Conservation (phyloP, 2,329 filamentous ascomycete genomes). For the Aspergillus sp. region DNA sequence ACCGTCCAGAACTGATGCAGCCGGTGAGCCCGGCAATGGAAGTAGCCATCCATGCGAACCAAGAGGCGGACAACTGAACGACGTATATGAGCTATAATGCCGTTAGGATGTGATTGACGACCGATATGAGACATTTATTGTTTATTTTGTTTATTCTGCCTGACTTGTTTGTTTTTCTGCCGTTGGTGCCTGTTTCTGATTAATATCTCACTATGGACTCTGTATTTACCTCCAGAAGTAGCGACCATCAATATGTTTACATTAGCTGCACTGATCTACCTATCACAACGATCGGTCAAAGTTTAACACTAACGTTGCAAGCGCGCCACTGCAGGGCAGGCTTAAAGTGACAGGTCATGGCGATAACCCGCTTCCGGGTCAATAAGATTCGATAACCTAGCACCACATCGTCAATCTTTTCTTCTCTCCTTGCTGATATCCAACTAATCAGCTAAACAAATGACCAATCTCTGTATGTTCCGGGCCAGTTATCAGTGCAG, state of each 20-base stretch:
- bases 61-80: neutral
- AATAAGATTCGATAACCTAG: neutral
- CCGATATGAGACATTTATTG: conserved; percentile 3
- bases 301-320: no score
- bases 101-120: conserved; percentile 4
- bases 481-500: neutral
- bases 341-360: neutral
- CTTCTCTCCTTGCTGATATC: neutral
- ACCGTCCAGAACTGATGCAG: neutral
- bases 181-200: neutral
- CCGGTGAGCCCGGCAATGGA: neutral
- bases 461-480: neutral
- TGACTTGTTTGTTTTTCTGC: neutral
- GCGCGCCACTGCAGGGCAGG: neutral
- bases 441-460: neutral
- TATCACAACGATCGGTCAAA: neutral
- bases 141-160: neutral
- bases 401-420: neutral
- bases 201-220: neutral
- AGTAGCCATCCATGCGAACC: neutral
- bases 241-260: neutral
- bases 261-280: neutral
- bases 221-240: neutral
- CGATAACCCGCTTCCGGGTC: neutral
- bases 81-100: conserved; percentile 8